Evolutionary conservation across 1,284 basidiomycete species (phyloP), one percentile per base, ranked within the genome.

Genomic region (Porodaedalea pini): DNA sequence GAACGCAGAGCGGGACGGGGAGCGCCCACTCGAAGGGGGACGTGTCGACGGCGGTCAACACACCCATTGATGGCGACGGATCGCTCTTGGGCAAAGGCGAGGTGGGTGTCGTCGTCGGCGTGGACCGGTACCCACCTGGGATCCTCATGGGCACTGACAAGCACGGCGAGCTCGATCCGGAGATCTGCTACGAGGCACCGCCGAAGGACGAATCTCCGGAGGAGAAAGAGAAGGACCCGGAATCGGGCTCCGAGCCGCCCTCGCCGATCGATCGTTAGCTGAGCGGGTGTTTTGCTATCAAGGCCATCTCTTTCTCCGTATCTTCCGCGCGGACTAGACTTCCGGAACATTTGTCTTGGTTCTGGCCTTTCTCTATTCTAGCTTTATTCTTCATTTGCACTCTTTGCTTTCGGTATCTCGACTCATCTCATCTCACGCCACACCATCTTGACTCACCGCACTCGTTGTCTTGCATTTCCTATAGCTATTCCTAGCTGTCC

Each of bases 41-140:
- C 53, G 53, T 13, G 15, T 55, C 53, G 32, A 55, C 53, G 5
- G 53, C 44, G 4, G 53, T 55, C 11, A 48, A 55, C 31, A 55
- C 53, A 6, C 53, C 53, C 2, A 48, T 37, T 23, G 53, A 52
- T n/a, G 34, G 31, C n/a, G 13, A 31, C 27, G 27, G 19, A 25
- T 21, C 32, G 10, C 29, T 27, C 4, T 17, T 55, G 31, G 31
- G 17, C 34, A 25, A 29, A n/a, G 39, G 39, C 8, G 36, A 48
- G 15, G 13, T 36, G 6, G 43, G 21, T 36, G 29, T 47, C 10
- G 50, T 21, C 7, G n/a, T 25, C 11, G 27, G 31, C 11, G 48
- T 10, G 37, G 7, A 25, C 13, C 25, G n/a, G 25, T 27, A 27
- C 37, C 21, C 17, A 10, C 34, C 36, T 52, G 37, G 27, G n/a